A percentile compares a stretch with the other conserved stretches of the same genome.
phyloP scores from a whole-genome alignment of 2,329 filamentous ascomycete species.

The Alternaria postmessia region DNA sequence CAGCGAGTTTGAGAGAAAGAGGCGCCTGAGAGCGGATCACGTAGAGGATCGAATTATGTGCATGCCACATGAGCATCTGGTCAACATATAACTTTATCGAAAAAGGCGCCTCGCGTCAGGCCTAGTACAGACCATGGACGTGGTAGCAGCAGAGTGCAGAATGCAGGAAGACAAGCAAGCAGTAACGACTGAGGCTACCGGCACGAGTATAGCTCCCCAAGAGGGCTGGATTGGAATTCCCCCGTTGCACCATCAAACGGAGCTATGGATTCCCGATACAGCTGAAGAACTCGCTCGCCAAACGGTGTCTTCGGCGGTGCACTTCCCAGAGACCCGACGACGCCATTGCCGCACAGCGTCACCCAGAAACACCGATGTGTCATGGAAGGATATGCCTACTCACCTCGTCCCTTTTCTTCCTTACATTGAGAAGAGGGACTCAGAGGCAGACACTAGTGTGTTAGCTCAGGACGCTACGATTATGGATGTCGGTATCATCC shows the following conservation, averaged over 20 bases:
- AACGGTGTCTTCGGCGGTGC: not conserved
- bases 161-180: not conserved
- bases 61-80: not conserved
- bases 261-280: not conserved
- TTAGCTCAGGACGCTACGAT: not conserved
- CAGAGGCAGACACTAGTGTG: not conserved
- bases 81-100: not conserved
- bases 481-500: not conserved
- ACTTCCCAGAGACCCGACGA: not conserved
- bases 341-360: not conserved
- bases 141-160: not conserved
- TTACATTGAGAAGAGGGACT: not conserved
- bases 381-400: not conserved
- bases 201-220: not conserved
- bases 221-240: not conserved
- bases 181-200: not conserved
- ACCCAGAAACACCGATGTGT: not conserved
- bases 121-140: not conserved
- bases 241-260: not conserved
- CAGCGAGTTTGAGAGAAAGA: not conserved
- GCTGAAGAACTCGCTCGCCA: not conserved
- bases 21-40: not conserved
- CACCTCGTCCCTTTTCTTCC: not conserved
- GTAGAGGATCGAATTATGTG: no score
- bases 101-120: not conserved